Evolutionary conservation across 2,329 filamentous ascomycete species (phyloP), one percentile per base, ranked within the genome.

Genomic region (Botrytis deweyae): DNA sequence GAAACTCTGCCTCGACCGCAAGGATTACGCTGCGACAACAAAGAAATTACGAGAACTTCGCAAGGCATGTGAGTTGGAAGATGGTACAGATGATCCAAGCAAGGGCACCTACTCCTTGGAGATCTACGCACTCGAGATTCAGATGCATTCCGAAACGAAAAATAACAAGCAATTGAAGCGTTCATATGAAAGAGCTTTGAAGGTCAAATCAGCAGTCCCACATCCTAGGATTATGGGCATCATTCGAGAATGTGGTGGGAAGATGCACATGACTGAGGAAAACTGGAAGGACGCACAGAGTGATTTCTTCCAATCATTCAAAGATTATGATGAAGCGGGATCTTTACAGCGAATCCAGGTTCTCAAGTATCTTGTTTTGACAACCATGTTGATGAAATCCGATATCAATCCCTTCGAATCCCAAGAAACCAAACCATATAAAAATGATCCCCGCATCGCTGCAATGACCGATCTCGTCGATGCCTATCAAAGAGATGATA

Each of bases 181-280:
- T 22, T 87, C 98, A 25, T 99, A 98, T 83, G 92, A 97, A 82
- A 92, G 93, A 75, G 96, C 96, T 8, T 88, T 99, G 68, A 92
- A 92, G 77, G 95, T 99, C 72, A 92, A 94, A 76, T 98, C 96
- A n/a, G 96, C 96, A 0, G 96, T 99, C 20, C 95, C 96, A 58
- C 96, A 99, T 84, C 96, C 96, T 74, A 97, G 97, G 84, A 97
- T 99, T 82, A 98, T 98, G 94, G 96, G 96, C 70, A 95, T 99
- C 82, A 99, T 99, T 81, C 92, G 95, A 72, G 96, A 99, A 85
- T 99, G 96, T 82, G 96, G 96, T 80, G 96, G 96, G 79, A 99
- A 99, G 87, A 99, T 99, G 96, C 95, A 98, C 85, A 98, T 99
- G 96, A 96, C 93, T 82, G 96, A 99, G 86, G 96, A 98, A 85